Evolutionary conservation across 352 stramenopile species (phyloP).

Genomic region (Globisporangium carolinianum): DNA sequence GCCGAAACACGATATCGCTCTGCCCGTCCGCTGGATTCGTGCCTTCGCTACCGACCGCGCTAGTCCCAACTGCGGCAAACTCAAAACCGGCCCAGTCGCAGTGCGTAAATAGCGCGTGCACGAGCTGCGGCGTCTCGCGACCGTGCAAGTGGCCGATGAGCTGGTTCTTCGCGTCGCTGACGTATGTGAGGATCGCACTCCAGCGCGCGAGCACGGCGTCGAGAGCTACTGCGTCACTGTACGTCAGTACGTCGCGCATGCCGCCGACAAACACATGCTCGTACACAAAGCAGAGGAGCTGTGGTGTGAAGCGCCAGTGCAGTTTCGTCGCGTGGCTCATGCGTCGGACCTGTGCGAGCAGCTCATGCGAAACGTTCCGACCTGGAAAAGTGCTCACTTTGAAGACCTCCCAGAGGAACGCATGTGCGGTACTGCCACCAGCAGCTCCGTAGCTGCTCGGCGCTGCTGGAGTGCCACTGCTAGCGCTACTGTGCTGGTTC

Average conservation of each 20-base stretch:
- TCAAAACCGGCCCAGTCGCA: conserved; percentile 71
- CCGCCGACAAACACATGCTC: conserved; percentile 45
- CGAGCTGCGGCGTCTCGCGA: conserved; percentile 48
- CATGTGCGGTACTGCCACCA: conserved; percentile 16
- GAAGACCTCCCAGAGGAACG: conserved; percentile 57
- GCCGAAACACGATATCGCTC: conserved; percentile 15
- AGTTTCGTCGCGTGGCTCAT: conserved; percentile 36
- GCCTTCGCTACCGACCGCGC: neutral
- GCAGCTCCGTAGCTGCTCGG: neutral
- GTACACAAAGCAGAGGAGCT: conserved; percentile 51
- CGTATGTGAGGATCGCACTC: conserved; percentile 35
- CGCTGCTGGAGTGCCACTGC: neutral
- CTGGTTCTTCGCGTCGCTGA: conserved; percentile 54
- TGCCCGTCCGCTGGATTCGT: neutral
- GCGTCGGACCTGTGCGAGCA: conserved; percentile 39
- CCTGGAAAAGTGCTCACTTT: conserved; percentile 30
- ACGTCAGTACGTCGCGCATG: conserved; percentile 46
- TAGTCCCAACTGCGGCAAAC: conserved; percentile 12
- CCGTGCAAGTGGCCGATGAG: conserved; percentile 53
- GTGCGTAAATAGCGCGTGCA: conserved; percentile 42
- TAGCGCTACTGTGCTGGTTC: conserved; percentile 12
- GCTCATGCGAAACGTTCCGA: conserved; percentile 21
- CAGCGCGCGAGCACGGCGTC: conserved; percentile 47
- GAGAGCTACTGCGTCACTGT: conserved; percentile 34
- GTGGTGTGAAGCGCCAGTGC: conserved; percentile 61